Evolutionary conservation across 2,329 filamentous ascomycete species (phyloP).

Genomic region (Colletotrichum falcatum): DNA sequence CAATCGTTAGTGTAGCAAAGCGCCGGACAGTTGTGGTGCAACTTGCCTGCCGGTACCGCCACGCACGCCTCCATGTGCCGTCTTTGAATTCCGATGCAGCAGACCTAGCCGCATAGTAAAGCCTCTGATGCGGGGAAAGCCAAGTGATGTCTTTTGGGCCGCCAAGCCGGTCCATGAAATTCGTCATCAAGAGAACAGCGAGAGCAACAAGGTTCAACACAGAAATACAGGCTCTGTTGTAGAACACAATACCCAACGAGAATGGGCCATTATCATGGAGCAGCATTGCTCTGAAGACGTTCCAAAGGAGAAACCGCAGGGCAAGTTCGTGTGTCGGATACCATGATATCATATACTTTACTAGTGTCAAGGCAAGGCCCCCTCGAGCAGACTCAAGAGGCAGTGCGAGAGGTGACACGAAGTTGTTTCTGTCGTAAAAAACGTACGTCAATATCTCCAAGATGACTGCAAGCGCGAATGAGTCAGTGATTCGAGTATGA

Average conservation of each 20-base stretch:
- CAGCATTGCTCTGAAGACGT: not conserved
- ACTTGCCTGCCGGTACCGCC: not conserved
- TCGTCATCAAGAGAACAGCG: not conserved
- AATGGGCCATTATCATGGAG: not conserved
- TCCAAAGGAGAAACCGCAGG: constrained; percentile 4
- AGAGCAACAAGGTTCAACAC: not conserved
- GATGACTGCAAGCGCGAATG: not conserved
- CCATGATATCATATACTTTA: constrained; percentile 5
- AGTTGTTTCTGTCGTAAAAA: too few relatives aligned
- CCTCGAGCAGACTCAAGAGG: not conserved
- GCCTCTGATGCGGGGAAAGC: constrained; percentile 1
- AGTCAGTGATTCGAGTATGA: not conserved
- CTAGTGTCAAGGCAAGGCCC: not conserved
- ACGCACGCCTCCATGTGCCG: not conserved
- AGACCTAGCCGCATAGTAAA: not conserved
- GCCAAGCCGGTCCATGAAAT: not conserved
- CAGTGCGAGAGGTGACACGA: too few relatives aligned
- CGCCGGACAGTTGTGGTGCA: not conserved
- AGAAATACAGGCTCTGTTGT: not conserved
- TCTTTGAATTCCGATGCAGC: not conserved
- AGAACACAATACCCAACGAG: not conserved
- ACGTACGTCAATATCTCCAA: not conserved
- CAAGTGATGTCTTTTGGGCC: not conserved
- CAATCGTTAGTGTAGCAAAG: not conserved
- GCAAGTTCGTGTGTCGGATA: not conserved